Base-by-base conservation (phyloP, 2,329 filamentous ascomycete species). In the Phialemonium atrogriseum region DNA sequence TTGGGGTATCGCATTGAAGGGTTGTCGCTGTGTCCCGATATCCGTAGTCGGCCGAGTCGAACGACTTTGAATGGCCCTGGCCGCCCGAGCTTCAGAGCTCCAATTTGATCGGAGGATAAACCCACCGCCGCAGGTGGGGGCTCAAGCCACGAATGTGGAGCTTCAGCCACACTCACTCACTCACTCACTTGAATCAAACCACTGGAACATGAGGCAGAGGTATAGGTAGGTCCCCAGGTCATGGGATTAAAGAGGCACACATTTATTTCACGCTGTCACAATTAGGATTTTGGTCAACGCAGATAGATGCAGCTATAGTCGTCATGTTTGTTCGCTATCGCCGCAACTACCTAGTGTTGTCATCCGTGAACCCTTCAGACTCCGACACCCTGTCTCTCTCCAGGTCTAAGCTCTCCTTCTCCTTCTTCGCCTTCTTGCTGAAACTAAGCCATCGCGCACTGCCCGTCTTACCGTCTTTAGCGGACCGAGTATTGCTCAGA, bases 401-500 rank as follows among this genome's bases (percentile, higher is more conserved):
- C 16, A 68, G 47, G 27, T 77, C 72, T 40, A 69, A 44, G 41
- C 68, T 71, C 44, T 73, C 70, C 56, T 68, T 72, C 26, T 73
- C 68, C 43, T 66, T 71, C 40, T 63, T 68, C 52, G 71, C 74
- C 59, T 75, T 76, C 55, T 73, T 75, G 48, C 73, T 73, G 25
- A 69, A 66, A 49, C 59, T 62, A 36, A 69, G 66, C 45, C 71
- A 64, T 32, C 65, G 50, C 39, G 56, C 55, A 12, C 45, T 24
- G 18, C 28, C 38, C 30, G 51, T 44, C 34, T 52, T 51, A 26
- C 34, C 56, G 30, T 68, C 66, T 41, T 62, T 66, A 5, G 51
- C 53, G 25, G 64, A 59, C 38, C 55, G 63, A 20, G 30, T 35
- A 29, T 52, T 51, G 5, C 59, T 64, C 17, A 30, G n/a, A 11